Conservation (phyloP, 2,329 filamentous ascomycete species). For the Xylariales sp. region DNA sequence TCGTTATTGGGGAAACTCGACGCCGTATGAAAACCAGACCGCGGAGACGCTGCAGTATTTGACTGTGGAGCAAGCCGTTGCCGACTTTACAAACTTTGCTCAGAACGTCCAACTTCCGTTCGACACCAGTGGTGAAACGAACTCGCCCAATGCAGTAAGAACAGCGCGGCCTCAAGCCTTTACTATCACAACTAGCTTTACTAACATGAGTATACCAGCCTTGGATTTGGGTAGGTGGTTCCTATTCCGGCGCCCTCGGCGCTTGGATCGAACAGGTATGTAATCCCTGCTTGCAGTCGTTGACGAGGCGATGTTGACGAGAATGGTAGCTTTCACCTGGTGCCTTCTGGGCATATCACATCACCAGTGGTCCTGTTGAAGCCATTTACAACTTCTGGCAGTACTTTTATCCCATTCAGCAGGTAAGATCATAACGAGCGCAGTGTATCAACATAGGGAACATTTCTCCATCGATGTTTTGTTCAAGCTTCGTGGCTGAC, state of each 20-base stretch:
- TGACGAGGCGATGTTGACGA: no score
- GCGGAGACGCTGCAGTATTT: conserved; percentile 50
- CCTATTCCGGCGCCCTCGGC: conserved; percentile 51
- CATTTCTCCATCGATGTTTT: no score
- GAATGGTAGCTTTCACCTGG: conserved; percentile 40
- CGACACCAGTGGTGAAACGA: conserved; percentile 39
- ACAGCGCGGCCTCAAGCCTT: no score
- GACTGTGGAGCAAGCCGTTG: conserved; percentile 48
- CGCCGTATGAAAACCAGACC: conserved; percentile 44
- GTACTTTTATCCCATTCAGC: conserved; percentile 52
- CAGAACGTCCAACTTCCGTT: conserved; percentile 49
- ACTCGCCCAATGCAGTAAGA: conserved; percentile 40
- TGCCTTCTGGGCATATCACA: conserved; percentile 57
- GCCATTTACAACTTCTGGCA: conserved; percentile 53
- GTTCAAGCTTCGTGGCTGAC: background rate
- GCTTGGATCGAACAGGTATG: conserved; percentile 47
- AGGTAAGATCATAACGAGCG: conserved; percentile 17
- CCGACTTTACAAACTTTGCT: conserved; percentile 51
- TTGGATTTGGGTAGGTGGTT: conserved; percentile 53
- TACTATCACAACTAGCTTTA: background rate
- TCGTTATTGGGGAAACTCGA: conserved; percentile 54
- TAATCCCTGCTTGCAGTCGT: no score
- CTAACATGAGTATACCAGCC: conserved; percentile 30
- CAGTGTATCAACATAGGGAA: no score
- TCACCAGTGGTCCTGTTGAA: conserved; percentile 51